Conservation (phyloP, 2,329 filamentous ascomycete genomes). For the Cladophialophora yegresii region DNA sequence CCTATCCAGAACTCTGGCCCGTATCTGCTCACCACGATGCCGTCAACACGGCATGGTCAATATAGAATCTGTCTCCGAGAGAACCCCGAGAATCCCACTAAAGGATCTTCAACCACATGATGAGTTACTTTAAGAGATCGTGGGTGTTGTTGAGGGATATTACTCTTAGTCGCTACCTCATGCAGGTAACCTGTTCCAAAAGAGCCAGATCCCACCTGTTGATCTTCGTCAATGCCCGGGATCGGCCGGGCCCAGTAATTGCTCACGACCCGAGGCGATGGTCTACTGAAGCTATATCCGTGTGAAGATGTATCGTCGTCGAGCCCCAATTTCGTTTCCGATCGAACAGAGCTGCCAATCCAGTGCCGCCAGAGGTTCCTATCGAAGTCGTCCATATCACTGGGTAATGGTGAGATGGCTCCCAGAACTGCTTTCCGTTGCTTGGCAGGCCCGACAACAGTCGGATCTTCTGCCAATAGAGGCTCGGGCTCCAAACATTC, state of each 20-base stretch:
- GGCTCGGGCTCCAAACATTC: not conserved
- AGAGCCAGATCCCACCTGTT: not conserved
- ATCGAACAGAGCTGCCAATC: not conserved
- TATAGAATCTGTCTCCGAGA: constrained; percentile 26
- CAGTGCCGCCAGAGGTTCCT: constrained; percentile 1
- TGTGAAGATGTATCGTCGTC: not conserved
- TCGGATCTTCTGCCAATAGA: not conserved
- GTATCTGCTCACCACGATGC: not conserved
- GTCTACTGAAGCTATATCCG: not conserved
- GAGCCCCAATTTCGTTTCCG: not conserved
- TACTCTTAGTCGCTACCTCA: not conserved
- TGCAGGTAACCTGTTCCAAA: not conserved
- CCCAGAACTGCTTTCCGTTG: not conserved
- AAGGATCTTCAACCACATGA: constrained; percentile 4
- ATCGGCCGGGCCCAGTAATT: not conserved
- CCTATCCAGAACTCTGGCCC: not conserved
- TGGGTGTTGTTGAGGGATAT: not conserved
- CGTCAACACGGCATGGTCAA: constrained; percentile 10
- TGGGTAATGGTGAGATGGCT: not conserved
- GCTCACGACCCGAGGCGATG: not conserved
- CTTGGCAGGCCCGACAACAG: not conserved
- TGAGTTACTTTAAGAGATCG: not conserved
- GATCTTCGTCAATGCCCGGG: not conserved
- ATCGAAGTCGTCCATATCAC: constrained; percentile 15
- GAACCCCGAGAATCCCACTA: constrained; percentile 23